Conservation (phyloP, 2,329 filamentous ascomycete genomes). For the Epicoccum nigrum region DNA sequence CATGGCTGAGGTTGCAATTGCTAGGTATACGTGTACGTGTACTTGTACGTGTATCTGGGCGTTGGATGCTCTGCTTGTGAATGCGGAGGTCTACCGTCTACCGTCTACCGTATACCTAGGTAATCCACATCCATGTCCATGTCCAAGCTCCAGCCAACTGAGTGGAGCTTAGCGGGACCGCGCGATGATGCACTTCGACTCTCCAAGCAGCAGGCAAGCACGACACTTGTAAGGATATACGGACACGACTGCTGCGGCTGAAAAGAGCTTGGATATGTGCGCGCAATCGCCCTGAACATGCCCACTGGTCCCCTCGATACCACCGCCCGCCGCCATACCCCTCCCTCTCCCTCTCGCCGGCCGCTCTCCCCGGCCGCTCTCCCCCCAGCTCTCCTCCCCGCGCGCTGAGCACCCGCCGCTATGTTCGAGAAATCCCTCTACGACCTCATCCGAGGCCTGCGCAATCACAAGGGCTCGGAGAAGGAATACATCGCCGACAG, state of each 20-base stretch:
- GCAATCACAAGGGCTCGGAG: conserved; percentile 94
- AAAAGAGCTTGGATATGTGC: conserved; percentile 5
- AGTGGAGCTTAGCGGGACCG: background rate
- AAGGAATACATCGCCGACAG: conserved; percentile 93
- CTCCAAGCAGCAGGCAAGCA: background rate
- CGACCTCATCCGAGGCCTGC: conserved; percentile 95
- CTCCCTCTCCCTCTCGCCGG: too few relatives aligned
- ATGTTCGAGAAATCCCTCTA: conserved; percentile 99
- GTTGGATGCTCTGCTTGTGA: conserved; percentile 14
- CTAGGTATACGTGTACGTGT: background rate
- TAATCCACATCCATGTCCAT: too few relatives aligned
- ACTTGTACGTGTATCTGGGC: background rate
- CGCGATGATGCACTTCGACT: conserved; percentile 10
- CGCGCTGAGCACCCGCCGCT: conserved; percentile 17
- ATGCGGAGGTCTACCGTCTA: conserved; percentile 19
- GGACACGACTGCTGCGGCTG: background rate
- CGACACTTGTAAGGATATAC: conserved; percentile 4
- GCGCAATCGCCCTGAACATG: conserved; percentile 36
- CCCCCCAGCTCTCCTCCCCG: background rate
- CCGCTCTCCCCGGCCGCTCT: conserved; percentile 7
- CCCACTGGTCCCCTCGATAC: conserved; percentile 34
- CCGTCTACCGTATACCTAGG: too few relatives aligned
- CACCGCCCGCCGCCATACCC: conserved; percentile 21
- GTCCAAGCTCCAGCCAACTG: background rate
- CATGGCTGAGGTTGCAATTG: conserved; percentile 27